phyloP scores from a whole-genome alignment of 2,329 filamentous ascomycete genomes.

The Cladosporium sp. region DNA sequence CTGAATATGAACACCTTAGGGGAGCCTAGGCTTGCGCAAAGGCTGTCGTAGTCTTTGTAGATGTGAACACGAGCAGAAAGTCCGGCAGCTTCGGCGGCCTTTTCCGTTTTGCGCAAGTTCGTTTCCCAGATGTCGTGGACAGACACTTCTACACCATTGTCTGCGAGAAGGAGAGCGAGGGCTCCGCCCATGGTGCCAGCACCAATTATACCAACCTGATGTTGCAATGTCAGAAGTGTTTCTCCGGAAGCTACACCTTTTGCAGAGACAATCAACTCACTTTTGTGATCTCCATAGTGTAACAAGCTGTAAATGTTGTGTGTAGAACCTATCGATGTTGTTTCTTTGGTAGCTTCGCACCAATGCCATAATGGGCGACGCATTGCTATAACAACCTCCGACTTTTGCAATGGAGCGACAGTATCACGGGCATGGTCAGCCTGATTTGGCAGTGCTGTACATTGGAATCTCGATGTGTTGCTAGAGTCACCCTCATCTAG shows the following conservation, averaged over 20 bases:
- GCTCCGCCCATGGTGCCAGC: slow-evolving; percentile 49
- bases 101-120: slow-evolving; percentile 36
- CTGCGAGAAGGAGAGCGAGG: slow-evolving; percentile 49
- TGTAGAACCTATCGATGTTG: not conserved
- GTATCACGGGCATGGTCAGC: not conserved
- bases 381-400: not conserved
- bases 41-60: slow-evolving; percentile 40
- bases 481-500: not conserved
- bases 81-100: slow-evolving; percentile 23
- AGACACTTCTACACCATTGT: slow-evolving; percentile 45
- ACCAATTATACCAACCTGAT: slow-evolving; percentile 44
- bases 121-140: slow-evolving; percentile 43
- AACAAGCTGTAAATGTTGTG: not conserved
- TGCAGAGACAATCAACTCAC: not conserved
- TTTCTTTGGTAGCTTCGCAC: not conserved
- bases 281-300: slow-evolving; percentile 11
- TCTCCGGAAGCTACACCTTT: not conserved
- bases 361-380: not conserved
- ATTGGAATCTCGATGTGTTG: not conserved
- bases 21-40: slow-evolving; percentile 39
- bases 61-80: slow-evolving; percentile 36
- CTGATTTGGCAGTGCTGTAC: not conserved
- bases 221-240: not conserved
- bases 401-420: not conserved
- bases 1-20: slow-evolving; percentile 46